Percentiles rank a stretch among this genome's conserved stretches.
phyloP scores from a whole-genome alignment of 805 yeast genomes.

The Hanseniaspora thailandica region DNA sequence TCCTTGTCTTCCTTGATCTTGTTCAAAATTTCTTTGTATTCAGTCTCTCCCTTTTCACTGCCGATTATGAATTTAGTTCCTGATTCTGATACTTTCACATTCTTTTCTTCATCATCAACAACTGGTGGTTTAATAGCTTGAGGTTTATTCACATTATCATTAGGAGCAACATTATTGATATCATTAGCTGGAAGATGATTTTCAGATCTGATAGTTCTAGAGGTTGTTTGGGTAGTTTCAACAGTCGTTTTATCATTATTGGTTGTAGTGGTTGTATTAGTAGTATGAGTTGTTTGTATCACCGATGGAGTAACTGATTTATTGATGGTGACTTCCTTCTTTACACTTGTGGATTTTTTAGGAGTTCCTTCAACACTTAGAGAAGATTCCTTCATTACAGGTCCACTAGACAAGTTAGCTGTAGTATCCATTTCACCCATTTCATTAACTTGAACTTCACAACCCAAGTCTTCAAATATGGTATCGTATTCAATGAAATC shows the following conservation, averaged over 20 bases:
- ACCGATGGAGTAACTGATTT: background rate
- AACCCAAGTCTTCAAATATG: constrained; percentile 73
- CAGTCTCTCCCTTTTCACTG: background rate
- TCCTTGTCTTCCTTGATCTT: constrained; percentile 15
- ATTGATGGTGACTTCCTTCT: background rate
- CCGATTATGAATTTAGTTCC: background rate
- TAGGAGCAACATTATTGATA: background rate
- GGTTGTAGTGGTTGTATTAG: background rate
- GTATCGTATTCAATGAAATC: constrained; percentile 91
- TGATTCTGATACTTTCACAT: background rate
- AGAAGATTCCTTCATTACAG: background rate
- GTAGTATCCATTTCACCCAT: constrained; percentile 23
- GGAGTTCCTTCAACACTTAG: constrained; percentile 10
- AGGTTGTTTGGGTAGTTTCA: background rate
- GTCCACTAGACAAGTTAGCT: constrained; percentile 4
- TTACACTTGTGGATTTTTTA: background rate
- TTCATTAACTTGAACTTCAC: constrained; percentile 37
- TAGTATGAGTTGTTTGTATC: background rate
- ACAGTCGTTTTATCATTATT: background rate
- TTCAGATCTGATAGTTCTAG: background rate
- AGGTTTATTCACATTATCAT: background rate
- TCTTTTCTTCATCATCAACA: background rate
- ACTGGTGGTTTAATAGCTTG: background rate
- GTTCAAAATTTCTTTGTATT: constrained; percentile 1
- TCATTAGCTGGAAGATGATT: background rate